Percentiles rank a stretch among this genome's conserved stretches.
phyloP scores from a whole-genome alignment of 495 filamentous ascomycete genomes.

The Penicillium roqueforti region DNA sequence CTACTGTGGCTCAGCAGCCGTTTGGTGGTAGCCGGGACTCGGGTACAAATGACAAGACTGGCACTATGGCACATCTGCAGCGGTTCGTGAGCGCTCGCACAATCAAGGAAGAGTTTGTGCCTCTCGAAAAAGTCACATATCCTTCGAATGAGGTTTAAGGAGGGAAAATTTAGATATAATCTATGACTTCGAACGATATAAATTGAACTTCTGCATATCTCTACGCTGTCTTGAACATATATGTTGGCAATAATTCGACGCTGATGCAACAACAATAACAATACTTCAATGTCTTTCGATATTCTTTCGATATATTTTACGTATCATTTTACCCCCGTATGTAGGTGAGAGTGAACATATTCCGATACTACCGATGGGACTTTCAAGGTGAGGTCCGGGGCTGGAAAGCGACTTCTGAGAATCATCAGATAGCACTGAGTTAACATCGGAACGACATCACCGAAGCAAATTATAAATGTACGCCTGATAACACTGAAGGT shows the following conservation, averaged over 20 bases:
- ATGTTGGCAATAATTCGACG: too few species aligned
- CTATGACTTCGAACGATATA: background rate
- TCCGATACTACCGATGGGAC: background rate
- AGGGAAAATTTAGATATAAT: background rate
- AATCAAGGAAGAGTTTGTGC: constrained; percentile 73
- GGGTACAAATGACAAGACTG: constrained; percentile 79
- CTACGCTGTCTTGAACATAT: too few species aligned
- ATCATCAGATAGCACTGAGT: background rate
- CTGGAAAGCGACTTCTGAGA: background rate
- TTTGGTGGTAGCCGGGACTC: constrained; percentile 73
- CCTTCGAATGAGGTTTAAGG: constrained; percentile 55
- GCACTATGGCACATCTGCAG: constrained; percentile 58
- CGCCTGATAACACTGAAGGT: background rate
- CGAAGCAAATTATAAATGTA: background rate
- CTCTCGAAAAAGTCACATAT: constrained; percentile 57
- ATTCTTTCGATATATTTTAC: too few species aligned
- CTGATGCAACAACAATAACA: too few species aligned
- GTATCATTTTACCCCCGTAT: too few species aligned
- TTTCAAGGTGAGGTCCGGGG: background rate
- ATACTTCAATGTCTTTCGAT: too few species aligned
- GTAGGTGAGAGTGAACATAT: background rate
- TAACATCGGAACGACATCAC: background rate
- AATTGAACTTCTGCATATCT: background rate
- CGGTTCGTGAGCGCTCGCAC: constrained; percentile 70
- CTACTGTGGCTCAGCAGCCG: constrained; percentile 77